Base-by-base conservation (phyloP, 371 early-diverging fungal species). In the Lichtheimia ornata region DNA sequence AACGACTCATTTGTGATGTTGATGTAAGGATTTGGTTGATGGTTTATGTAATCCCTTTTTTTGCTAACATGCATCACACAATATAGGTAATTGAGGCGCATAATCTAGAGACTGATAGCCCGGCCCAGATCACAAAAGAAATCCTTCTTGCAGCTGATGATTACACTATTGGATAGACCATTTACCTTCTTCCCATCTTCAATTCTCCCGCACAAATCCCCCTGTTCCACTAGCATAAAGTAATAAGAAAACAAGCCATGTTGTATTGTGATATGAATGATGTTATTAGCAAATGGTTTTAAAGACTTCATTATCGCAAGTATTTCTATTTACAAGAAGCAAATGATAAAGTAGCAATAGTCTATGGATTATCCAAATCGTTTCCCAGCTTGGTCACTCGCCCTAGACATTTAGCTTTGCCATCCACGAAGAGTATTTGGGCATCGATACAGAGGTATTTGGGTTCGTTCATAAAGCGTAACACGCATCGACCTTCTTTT, bases 371-470 rank as follows among this genome's bases (percentile, higher is more conserved):
- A 35, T 35, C 47, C 47, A 47, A 47, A 22, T 17, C 47, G 45
- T 52, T 50, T 56, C 56, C 41, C 25, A 70, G 41, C 4, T 43
- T 61, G 30, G 82, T 75, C 3, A 96, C 88, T 55, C 93, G 92
- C n/a, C 96, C 97, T 4, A 96, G 75, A 24, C 95, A 94, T 73
- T 95, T 95, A 7, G 94, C 91, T 20, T 90, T 77, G 5, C 93
- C 94, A 65, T 92, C 88, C 63, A 91, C 82, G 68, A 92, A 90
- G 12, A 91, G 65, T 56, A 96, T 74, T 7, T 91, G 87, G 0
- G 88, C 75, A 0, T 90, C 94, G 7, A 84, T 62, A 18, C 87
- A 77, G 61, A 96, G 64, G 62, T 90, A 94, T 58, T 91, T 93
- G 6, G 95, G 95, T 43, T 89, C 83, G 30, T 88, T 83, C 55